Evolutionary conservation across 148 eudicot genomes (phyloP), one percentile per base, ranked within the genome.

Genomic region (Cornus florida): DNA sequence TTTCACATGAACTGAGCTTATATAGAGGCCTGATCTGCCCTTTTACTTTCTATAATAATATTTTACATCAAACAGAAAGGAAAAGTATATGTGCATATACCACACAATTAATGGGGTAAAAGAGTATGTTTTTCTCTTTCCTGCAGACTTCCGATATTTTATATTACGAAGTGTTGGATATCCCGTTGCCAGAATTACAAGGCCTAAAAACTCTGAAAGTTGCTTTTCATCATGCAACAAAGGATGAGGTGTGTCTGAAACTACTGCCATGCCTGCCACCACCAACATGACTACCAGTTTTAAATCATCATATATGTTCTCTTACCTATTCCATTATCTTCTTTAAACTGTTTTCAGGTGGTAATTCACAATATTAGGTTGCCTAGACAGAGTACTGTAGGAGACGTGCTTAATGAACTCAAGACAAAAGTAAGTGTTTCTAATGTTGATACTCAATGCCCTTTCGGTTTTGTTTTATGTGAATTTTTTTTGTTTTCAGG

Each of bases 141-240:
- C n/a, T 74, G 77, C 92, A 95, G 99, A 86, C 85, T 35, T 87
- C 99, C 33, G 99, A 95, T 83, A 92, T 95, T 80, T 84, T 95
- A 88, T 93, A 95, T 76, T 95, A 95, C 82, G 99, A 95, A 87
- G 93, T 93, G 72, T 84, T 95, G 76, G 97, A 95, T 84, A 92
- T 95, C 76, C 99, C 99, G 73, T 85, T 93, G 76, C 99, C 99
- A 69, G 97, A 93, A 82, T 79, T 95, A 73, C 97, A 92, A 86
- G 88, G 93, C 31, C 81, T 93, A 32, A 95, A 92, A 81, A 88
- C 87, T 48, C 81, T 95, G 66, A 92, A 92, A 87, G 88, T 93
- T 72, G 89, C 90, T 48, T 95, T 90, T 75, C 89, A 92, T 86
- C 84, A 84, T 86, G 93, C 93, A 24, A 83, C 92, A 50, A 90